Base-by-base conservation (phyloP, 1,284 basidiomycete genomes). In the Waitea zeae region DNA sequence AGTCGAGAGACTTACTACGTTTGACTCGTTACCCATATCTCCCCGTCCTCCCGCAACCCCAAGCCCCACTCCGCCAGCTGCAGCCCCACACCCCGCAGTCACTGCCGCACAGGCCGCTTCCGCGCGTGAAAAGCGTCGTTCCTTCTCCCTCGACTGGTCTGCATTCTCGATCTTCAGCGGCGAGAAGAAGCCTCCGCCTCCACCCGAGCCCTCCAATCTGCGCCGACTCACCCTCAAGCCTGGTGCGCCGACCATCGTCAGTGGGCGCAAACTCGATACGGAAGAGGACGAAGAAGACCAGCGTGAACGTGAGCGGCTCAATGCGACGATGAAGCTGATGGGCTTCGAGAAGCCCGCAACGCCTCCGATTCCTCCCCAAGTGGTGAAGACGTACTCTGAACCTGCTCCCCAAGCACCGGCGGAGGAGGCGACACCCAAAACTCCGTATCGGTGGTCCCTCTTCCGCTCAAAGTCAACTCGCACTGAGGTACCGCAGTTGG, bases 281-380 rank as follows among this genome's bases (percentile, higher is more conserved):
- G 60, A 69, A 28, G 88, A 93, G 53, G 88, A 89, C 46, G 88
- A 92, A 34, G 83, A 92, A 39, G 88, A 93, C 46, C 64, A 70
- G 32, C 66, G 66, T 39, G 88, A 90, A 52, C 64, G 88, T 38
- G 84, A 89, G 52, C 70, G 84, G 12, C 59, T 90, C 39, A 65
- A 82, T 46, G 86, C 87, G 9, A 82, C 82, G 9, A 80, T 92
- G 77, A 88, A 88, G 53, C 60, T 92, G 20, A 87, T 90, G 83
- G 88, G 88, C 6, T 82, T 90, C 38, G 73, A 86, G 35, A 59
- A 58, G 47, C 71, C 76, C 30, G 46, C 42, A 13, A 41, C 57
- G 31, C 53, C 59, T 12, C 52, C 58, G 1, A 46, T 53, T 6
- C 50, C 57, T 15, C 51, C 54, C 17, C 46, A 62, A 38, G 66